These are phyloP conservation scores for Cyberlindnera mississippiensis DNA, from an alignment of 805 yeast genomes.

Conservation along the genomic window DNA sequence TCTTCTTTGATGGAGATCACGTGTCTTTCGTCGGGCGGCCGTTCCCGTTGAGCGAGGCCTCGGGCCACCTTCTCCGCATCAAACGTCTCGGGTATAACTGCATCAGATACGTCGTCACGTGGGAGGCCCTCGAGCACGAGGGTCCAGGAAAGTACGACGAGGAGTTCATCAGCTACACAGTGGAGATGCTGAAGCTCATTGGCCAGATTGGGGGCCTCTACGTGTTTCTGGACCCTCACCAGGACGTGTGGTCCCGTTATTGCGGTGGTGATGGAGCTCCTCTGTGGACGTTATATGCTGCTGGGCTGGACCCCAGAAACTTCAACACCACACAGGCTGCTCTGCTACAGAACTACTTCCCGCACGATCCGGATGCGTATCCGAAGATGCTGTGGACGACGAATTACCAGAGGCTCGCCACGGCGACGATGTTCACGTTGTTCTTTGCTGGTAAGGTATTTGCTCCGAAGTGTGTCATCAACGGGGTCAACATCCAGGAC, in stretches of 20 bases:
- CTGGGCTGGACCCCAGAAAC: conserved; percentile 77
- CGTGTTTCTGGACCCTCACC: conserved; percentile 85
- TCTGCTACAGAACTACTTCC: conserved; percentile 57
- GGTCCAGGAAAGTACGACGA: conserved; percentile 85
- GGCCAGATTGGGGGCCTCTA: conserved; percentile 66
- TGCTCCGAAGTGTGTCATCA: conserved; percentile 71
- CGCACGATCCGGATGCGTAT: conserved; percentile 38
- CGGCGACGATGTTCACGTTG: conserved; percentile 77
- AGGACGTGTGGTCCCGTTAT: conserved; percentile 89
- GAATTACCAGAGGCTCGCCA: conserved; percentile 72
- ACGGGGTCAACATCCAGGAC: conserved; percentile 74
- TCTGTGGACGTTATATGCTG: conserved; percentile 85
- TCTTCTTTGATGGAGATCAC: conserved; percentile 65
- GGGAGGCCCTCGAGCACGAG: conserved; percentile 90
- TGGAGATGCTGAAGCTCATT: conserved; percentile 54
- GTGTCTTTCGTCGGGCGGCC: conserved; percentile 86
- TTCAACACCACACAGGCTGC: conserved; percentile 78
- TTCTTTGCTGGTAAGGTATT: conserved; percentile 76
- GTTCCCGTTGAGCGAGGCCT: conserved; percentile 70
- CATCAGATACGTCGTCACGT: conserved; percentile 70
- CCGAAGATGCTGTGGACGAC: conserved; percentile 94
- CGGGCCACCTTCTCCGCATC: conserved; percentile 61
- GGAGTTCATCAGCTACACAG: conserved; percentile 67
- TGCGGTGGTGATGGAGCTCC: conserved; percentile 95
- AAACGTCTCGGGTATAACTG: conserved; percentile 81